Conservation (phyloP, 192 early-diverging fungal species). For the Podochytrium sp. region DNA sequence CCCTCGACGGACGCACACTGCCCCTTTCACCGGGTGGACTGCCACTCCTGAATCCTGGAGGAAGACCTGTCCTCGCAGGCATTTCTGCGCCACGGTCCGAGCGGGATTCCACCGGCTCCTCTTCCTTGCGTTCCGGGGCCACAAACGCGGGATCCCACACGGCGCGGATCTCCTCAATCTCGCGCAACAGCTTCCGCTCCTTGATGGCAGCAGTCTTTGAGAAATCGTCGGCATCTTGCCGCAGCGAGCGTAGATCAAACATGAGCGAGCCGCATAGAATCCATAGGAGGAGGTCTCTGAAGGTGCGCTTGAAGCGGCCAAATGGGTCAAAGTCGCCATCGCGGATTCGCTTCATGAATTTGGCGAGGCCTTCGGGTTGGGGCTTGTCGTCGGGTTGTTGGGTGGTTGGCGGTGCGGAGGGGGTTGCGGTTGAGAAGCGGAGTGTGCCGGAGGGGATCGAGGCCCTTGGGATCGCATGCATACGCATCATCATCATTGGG, state of each 20-base stretch:
- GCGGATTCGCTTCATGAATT: neutral
- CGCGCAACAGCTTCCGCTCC: neutral
- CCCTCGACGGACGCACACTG: too few species aligned
- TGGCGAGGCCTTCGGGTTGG: neutral
- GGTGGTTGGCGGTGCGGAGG: neutral
- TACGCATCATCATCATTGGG: too few species aligned
- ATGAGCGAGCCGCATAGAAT: neutral
- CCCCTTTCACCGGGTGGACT: too few species aligned
- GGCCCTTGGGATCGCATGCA: neutral
- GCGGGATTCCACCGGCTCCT: too few species aligned
- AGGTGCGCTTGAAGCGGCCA: conserved; percentile 4
- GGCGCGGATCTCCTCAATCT: neutral
- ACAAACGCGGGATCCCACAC: conserved; percentile 5
- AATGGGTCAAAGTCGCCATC: conserved; percentile 18
- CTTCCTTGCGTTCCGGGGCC: too few species aligned
- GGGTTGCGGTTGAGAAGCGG: neutral
- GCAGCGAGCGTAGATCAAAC: conserved; percentile 15
- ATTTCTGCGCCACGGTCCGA: too few species aligned
- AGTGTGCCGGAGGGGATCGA: neutral
- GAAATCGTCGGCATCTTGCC: conserved; percentile 25
- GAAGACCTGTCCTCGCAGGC: too few species aligned
- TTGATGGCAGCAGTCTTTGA: neutral
- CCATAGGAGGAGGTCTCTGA: conserved; percentile 14
- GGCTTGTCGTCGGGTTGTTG: neutral
- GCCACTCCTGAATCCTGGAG: too few species aligned